These are phyloP conservation scores for Rhodotorula sp. DNA, from an alignment of 1,284 basidiomycete species.

Conservation along the genomic window DNA sequence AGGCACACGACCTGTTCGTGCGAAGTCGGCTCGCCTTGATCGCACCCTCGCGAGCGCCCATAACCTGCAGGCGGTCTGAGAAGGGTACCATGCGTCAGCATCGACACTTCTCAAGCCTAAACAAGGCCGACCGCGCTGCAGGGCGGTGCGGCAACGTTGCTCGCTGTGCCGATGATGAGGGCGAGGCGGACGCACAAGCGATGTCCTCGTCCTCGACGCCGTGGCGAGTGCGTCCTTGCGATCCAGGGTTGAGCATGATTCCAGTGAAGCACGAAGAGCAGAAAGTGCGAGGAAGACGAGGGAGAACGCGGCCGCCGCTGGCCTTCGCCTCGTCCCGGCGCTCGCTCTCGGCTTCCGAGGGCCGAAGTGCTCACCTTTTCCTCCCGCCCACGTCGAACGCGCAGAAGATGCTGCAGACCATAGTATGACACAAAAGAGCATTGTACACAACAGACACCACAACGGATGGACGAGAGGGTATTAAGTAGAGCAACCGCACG, in stretches of 20 bases:
- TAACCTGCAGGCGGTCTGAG: constrained; percentile 30
- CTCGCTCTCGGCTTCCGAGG: background rate
- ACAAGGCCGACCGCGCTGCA: too few species aligned
- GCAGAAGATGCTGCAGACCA: too few species aligned
- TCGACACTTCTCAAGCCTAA: too few species aligned
- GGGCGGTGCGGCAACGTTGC: too few species aligned
- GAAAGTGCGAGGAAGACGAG: background rate
- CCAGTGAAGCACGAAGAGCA: background rate
- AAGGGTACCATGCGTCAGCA: background rate
- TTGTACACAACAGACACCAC: background rate
- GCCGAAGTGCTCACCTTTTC: background rate
- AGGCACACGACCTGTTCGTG: background rate
- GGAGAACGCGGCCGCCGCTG: background rate
- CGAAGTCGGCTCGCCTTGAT: constrained; percentile 18
- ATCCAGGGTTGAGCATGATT: constrained; percentile 6
- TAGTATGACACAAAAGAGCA: background rate
- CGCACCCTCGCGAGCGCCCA: constrained; percentile 32
- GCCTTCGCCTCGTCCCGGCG: background rate
- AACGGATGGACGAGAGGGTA: background rate
- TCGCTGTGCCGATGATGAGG: background rate
- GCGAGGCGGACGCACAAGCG: constrained; percentile 18
- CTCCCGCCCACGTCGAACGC: background rate
- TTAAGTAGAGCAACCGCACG: too few species aligned
- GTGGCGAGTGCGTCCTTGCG: constrained; percentile 9
- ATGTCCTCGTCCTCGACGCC: constrained; percentile 31